Evolutionary conservation across 345 rosid genomes (phyloP), one percentile per base, ranked within the genome.

Genomic region (Litchi chinensis): DNA sequence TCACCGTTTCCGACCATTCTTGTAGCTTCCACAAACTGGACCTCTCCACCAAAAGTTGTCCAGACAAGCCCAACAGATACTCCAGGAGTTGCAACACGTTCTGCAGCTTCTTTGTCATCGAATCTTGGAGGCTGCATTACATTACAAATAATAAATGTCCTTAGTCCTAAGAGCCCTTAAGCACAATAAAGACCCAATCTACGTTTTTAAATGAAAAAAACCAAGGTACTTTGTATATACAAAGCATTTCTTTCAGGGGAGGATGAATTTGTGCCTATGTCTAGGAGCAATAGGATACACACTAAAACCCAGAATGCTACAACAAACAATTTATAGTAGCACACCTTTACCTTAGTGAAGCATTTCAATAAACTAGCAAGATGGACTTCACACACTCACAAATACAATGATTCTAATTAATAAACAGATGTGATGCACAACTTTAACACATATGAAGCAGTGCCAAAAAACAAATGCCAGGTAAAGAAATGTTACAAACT

Each of bases 31-130:
- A 96, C 95, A 80, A 91, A 96, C 83, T 96, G 99, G 57, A 94
- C 99, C 87, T 96, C 99, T 74, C 99, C 99, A 71, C 99, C 99
- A 85, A 96, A 89, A 78, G 90, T 79, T 82, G 99, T 96, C 99
- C 99, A 96, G 44, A 96, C 99, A 71, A 96, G 97, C 77, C 99
- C 99, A 71, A 96, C 97, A 3, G 97, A 92, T 76, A 90, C 89
- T 48, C 99, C 99, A 39, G 99, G 98, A 83, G 87, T 79, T 40
- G 95, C 95, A 80, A 96, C 97, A n/a, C 99, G 91, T 59, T 96
- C 97, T 74, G 95, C 97, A 71, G 97, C 94, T 91, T 96, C 98
- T 75, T 68, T 89, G 77, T 96, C 98, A 88, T 94, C 97, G 84
- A 85, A 96, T 79, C 86, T 87, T 69, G 99, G 99, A 80, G 99